Evolutionary conservation across 1,139 yeast genomes (phyloP).

Genomic region (Entelexis sorbosivorans): DNA sequence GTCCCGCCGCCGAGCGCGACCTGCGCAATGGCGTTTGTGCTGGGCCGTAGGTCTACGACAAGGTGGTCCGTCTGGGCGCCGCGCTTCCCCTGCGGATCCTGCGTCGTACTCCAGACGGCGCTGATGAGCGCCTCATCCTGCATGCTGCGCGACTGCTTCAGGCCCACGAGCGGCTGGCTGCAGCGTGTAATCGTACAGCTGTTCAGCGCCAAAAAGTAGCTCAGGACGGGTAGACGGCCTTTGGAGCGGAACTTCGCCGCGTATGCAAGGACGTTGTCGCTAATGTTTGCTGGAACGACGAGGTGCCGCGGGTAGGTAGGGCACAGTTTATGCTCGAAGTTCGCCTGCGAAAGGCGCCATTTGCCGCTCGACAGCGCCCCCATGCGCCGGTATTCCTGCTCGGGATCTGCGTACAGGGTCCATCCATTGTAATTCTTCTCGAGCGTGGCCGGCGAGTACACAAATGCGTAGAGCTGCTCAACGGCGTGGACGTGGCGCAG

Average conservation of each 20-base stretch:
- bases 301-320: slow-evolving; percentile 61
- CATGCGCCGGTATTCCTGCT: slow-evolving; percentile 53
- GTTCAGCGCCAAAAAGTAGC: slow-evolving; percentile 62
- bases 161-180: slow-evolving; percentile 86
- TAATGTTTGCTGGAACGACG: slow-evolving; percentile 60
- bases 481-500: slow-evolving; percentile 49
- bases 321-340: slow-evolving; percentile 55
- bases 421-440: slow-evolving; percentile 55
- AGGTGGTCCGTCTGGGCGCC: slow-evolving; percentile 42
- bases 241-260: slow-evolving; percentile 82
- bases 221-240: slow-evolving; percentile 68
- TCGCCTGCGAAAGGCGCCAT: slow-evolving; percentile 67
- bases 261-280: slow-evolving; percentile 72
- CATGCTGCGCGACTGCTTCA: slow-evolving; percentile 74
- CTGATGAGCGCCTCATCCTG: slow-evolving; percentile 79
- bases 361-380: slow-evolving; percentile 27
- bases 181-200: slow-evolving; percentile 75
- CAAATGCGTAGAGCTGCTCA: slow-evolving; percentile 57
- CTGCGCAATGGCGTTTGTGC: slow-evolving; percentile 93
- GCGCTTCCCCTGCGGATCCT: slow-evolving; percentile 27
- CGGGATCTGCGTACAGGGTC: slow-evolving; percentile 49
- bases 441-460: slow-evolving; percentile 48
- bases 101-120: slow-evolving; percentile 53
- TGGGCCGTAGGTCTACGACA: slow-evolving; percentile 82
- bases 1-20: slow-evolving; percentile 96